A percentile compares a stretch with the other conserved stretches of the same genome.
phyloP scores from a whole-genome alignment of 495 filamentous ascomycete species.

The Penicillium canescens region DNA sequence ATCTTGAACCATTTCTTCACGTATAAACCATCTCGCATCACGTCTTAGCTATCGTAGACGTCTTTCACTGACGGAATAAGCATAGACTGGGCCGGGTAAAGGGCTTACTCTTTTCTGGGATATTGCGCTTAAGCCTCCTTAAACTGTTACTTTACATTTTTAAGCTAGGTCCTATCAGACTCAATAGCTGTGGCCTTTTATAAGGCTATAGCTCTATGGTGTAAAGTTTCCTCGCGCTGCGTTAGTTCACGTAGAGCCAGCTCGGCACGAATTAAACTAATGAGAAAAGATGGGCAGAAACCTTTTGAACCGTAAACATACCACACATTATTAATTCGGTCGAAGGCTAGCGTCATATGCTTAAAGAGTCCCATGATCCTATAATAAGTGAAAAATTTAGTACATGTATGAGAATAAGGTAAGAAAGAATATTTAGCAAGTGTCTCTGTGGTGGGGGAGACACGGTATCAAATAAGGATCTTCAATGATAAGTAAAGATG shows the following conservation, averaged over 20 bases:
- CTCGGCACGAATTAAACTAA: not conserved
- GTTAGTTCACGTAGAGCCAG: conserved; percentile 3
- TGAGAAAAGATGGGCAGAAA: not conserved
- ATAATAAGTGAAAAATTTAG: too few relatives aligned
- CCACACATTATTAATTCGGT: too few relatives aligned
- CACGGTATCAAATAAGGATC: too few relatives aligned
- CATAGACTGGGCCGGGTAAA: conserved; percentile 2
- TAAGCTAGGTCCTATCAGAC: not conserved
- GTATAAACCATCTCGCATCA: conserved; percentile 8
- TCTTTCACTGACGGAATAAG: not conserved
- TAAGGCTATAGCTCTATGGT: not conserved
- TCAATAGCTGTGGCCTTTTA: conserved; percentile 4
- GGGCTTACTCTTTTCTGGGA: not conserved
- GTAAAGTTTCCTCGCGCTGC: conserved; percentile 1
- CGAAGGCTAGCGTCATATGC: too few relatives aligned
- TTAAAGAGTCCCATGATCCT: too few relatives aligned
- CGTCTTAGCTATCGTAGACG: conserved; percentile 1
- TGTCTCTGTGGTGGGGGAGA: too few relatives aligned
- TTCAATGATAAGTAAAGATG: too few relatives aligned
- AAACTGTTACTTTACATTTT: not conserved
- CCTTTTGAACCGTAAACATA: too few relatives aligned
- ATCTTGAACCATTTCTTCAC: conserved; percentile 7
- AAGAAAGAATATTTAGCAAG: too few relatives aligned
- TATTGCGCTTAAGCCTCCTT: not conserved
- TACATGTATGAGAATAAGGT: too few relatives aligned